These are phyloP conservation scores for Phyllostachys edulis DNA, from an alignment of 176 grass and related monocot species.

Conservation along the genomic window DNA sequence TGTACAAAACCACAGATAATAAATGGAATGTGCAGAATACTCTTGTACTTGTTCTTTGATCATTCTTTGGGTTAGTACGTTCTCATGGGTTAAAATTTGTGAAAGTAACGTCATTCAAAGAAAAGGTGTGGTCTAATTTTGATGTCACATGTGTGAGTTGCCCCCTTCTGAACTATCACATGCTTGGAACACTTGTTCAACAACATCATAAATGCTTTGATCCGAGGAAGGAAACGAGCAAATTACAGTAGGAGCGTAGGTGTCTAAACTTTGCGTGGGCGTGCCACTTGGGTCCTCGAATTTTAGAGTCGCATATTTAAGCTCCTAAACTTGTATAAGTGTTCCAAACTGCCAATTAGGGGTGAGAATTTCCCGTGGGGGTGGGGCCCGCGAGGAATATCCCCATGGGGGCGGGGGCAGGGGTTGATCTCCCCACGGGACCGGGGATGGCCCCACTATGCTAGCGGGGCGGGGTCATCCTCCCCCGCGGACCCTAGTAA, in stretches of 20 bases:
- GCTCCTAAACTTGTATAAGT: too few relatives aligned
- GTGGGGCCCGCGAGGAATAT: too few relatives aligned
- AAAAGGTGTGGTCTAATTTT: neutral
- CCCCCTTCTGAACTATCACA: neutral
- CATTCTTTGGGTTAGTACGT: neutral
- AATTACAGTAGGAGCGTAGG: neutral
- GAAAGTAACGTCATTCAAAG: neutral
- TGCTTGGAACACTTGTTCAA: neutral
- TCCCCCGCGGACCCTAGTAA: too few relatives aligned
- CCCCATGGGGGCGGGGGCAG: too few relatives aligned
- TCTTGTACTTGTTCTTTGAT: neutral
- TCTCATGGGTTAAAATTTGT: neutral
- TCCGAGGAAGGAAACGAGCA: neutral
- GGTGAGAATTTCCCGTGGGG: too few relatives aligned
- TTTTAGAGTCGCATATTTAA: too few relatives aligned
- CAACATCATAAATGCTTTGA: neutral
- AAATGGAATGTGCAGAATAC: constrained; percentile 1
- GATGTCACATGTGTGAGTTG: neutral
- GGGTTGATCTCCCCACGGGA: too few relatives aligned
- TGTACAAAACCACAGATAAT: constrained; percentile 18
- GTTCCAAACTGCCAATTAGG: too few relatives aligned
- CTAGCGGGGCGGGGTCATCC: too few relatives aligned
- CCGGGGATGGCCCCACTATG: too few relatives aligned
- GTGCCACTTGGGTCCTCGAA: too few relatives aligned
- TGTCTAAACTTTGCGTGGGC: too few relatives aligned